Conservation (phyloP, 2,329 filamentous ascomycete species). For the Cordyceps fumosorosea region DNA sequence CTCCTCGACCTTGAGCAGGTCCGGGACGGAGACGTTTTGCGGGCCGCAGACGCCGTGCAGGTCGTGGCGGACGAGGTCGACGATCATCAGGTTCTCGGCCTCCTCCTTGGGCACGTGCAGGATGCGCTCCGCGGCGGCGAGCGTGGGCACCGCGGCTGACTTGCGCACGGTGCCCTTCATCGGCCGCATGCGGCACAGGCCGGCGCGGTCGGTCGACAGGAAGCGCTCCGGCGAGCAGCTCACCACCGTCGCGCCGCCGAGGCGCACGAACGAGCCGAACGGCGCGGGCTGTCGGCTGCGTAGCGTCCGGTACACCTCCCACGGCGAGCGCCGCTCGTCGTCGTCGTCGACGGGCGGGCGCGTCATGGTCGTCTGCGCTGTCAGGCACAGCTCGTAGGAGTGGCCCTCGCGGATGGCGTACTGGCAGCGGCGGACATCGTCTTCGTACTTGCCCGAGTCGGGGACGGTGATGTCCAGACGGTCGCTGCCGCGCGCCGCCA, state of each 20-base stretch:
- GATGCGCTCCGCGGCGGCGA: slow-evolving; percentile 64
- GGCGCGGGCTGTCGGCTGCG: slow-evolving; percentile 70
- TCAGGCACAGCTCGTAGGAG: slow-evolving; percentile 82
- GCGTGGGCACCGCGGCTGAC: slow-evolving; percentile 54
- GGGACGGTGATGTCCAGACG: slow-evolving; percentile 32
- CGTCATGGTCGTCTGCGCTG: slow-evolving; percentile 62
- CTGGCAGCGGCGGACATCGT: slow-evolving; percentile 63
- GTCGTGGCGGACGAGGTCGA: slow-evolving; percentile 92
- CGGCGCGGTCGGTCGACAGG: slow-evolving; percentile 49
- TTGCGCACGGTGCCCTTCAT: slow-evolving; percentile 98
- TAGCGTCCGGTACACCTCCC: slow-evolving; percentile 67
- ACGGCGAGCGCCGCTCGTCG: slow-evolving; percentile 45
- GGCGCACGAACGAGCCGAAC: slow-evolving; percentile 74
- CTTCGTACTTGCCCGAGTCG: slow-evolving; percentile 49
- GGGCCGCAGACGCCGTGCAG: slow-evolving; percentile 77
- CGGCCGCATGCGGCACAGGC: slow-evolving; percentile 71
- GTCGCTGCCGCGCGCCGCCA: slow-evolving; percentile 9
- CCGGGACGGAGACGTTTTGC: slow-evolving; percentile 64
- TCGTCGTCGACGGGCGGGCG: slow-evolving; percentile 28
- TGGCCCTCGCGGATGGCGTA: slow-evolving; percentile 67
- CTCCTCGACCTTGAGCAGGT: slow-evolving; percentile 81
- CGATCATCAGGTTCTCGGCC: slow-evolving; percentile 97
- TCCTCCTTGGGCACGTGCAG: slow-evolving; percentile 81
- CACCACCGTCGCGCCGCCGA: slow-evolving; percentile 64
- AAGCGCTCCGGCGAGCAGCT: slow-evolving; percentile 88